Evolutionary conservation across 2,329 filamentous ascomycete genomes (phyloP).

Genomic region (Lasiodiplodia theobromae): DNA sequence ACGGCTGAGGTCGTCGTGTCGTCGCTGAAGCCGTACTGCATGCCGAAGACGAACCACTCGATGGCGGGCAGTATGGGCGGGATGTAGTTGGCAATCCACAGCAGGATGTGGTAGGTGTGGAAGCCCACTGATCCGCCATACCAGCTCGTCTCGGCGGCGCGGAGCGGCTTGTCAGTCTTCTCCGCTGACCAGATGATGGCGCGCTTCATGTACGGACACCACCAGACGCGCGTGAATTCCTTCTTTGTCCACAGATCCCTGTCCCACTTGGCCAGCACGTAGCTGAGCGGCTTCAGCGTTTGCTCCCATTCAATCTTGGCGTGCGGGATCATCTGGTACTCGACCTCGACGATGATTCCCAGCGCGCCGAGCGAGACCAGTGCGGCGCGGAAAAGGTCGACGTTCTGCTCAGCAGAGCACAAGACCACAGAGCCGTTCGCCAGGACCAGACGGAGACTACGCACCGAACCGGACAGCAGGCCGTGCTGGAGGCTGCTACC

Average conservation of each 20-base stretch:
- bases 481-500: conserved; percentile 86
- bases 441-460: conserved; percentile 79
- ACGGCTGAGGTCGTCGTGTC: conserved; percentile 74
- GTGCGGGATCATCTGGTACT: conserved; percentile 78
- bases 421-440: conserved; percentile 76
- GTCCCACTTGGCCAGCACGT: conserved; percentile 76
- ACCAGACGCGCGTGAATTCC: conserved; percentile 96
- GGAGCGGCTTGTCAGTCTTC: conserved; percentile 70
- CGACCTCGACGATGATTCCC: conserved; percentile 89
- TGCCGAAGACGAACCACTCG: conserved; percentile 95
- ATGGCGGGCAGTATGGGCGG: conserved; percentile 84
- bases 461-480: conserved; percentile 79
- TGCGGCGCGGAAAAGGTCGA: conserved; percentile 85
- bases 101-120: conserved; percentile 88
- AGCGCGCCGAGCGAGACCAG: conserved; percentile 87
- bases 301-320: conserved; percentile 91
- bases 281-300: conserved; percentile 72
- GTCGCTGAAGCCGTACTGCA: conserved; percentile 92
- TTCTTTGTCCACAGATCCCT: conserved; percentile 78
- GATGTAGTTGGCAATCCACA: conserved; percentile 79
- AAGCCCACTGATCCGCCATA: conserved; percentile 85
- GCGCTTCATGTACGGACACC: conserved; percentile 90
- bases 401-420: conserved; percentile 72
- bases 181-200: conserved; percentile 91
- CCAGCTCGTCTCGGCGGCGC: conserved; percentile 71